phyloP scores from a whole-genome alignment of 2,329 filamentous ascomycete species.

The Aspergillus fumigatus region DNA sequence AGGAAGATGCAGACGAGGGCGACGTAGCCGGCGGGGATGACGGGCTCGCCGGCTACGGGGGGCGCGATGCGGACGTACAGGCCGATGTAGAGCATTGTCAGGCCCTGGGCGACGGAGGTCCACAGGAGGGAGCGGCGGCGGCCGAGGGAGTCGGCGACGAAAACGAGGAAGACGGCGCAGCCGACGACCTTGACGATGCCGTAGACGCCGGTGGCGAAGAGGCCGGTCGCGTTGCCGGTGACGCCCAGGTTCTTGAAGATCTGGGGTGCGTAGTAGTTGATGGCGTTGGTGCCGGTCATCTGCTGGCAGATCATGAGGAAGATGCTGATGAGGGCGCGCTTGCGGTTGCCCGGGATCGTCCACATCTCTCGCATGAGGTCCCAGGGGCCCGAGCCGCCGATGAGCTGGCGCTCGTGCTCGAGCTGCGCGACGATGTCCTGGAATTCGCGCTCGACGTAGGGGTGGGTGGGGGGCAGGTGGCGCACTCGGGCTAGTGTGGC shows the following conservation, averaged over 20 bases:
- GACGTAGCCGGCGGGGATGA: constrained; percentile 64
- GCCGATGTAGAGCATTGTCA: constrained; percentile 66
- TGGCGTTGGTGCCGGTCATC: constrained; percentile 52
- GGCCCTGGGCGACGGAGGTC: constrained; percentile 59
- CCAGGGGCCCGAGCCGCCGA: constrained; percentile 49
- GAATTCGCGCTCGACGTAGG: constrained; percentile 57
- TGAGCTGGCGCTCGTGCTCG: constrained; percentile 57
- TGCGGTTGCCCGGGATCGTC: constrained; percentile 50
- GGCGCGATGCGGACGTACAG: constrained; percentile 53
- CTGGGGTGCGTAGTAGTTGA: constrained; percentile 66
- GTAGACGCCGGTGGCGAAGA: constrained; percentile 71
- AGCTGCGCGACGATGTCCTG: constrained; percentile 58
- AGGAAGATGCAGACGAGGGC: constrained; percentile 68
- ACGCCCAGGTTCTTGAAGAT: constrained; percentile 66
- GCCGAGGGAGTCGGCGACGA: constrained; percentile 66
- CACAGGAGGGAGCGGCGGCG: constrained; percentile 59
- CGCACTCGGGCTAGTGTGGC: constrained; percentile 54
- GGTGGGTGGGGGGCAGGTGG: constrained; percentile 49
- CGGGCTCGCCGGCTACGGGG: constrained; percentile 49
- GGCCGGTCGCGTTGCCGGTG: constrained; percentile 50
- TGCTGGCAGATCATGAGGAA: constrained; percentile 53
- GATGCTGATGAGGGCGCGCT: constrained; percentile 52
- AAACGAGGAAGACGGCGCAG: constrained; percentile 61
- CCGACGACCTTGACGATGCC: constrained; percentile 65
- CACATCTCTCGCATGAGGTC: constrained; percentile 63